Base-by-base conservation (phyloP, 768 basidiomycete genomes). In the Rhodotorula taiwanensis region DNA sequence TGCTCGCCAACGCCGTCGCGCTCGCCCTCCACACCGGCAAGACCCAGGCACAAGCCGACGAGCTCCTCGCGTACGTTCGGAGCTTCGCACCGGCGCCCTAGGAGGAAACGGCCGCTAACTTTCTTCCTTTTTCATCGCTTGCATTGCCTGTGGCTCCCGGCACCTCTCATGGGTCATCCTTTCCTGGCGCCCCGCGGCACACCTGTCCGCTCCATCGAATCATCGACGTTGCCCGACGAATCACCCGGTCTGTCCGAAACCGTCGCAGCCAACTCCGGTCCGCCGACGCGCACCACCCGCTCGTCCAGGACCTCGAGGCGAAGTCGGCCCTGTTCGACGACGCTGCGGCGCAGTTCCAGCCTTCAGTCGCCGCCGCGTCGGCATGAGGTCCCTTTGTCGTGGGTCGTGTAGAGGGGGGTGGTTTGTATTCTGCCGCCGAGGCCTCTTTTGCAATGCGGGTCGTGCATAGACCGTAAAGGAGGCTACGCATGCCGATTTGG, bases 281-380 rank as follows among this genome's bases (percentile, higher is more conserved):
- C 0, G 62, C 68, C 15, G 74, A 75, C 18, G 70, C 77, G 16
- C 28, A 48, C 25, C 76, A 78, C 64, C 78, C 78, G 0, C 65
- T 75, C 43, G 67, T 77, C 18, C 33, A 70, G 28, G 76, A 78
- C 57, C 55, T 77, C 21, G 69, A 66, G 15, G 73, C 71, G 31
- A 78, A 78, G 66, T 69, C 72, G 21, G 42, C 54, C 23, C 65
- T 73, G 23, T 79, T 79, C 58, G 78, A 79, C 52, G 76, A 75
- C 41, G 77, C 77, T 4, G 76, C 77, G 27, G 69, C 58, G 20
- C 16, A 58, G 18, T 65, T 65, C 27, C 23, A 33, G 28, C 36
- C 52, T 9, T 33, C 47, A 16, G 56, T 41, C 18, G 14, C 6
- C 36, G 36, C 10, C 10, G 36, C 36, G 16, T 39, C n/a, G n/a